Conservation (phyloP, 305 asterid species). For the Petunia hybrid region DNA sequence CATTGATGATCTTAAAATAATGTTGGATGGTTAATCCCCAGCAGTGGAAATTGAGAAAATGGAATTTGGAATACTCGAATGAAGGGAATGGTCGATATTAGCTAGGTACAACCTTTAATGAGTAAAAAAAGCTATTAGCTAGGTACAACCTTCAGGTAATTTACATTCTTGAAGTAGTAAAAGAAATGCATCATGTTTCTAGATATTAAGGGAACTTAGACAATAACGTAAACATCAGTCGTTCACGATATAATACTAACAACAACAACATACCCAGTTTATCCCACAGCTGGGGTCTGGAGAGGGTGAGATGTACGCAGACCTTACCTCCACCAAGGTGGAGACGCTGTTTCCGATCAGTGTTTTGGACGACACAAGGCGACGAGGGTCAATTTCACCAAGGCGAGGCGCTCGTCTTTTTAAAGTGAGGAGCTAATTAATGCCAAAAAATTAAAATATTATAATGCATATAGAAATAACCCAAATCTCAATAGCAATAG, state of each 20-base stretch:
- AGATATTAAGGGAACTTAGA: constrained; percentile 11
- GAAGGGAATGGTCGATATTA: constrained; percentile 21
- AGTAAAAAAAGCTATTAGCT: background rate
- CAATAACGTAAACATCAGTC: background rate
- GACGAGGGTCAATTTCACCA: no score
- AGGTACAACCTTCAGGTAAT: background rate
- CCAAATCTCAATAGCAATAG: no score
- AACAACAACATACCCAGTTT: background rate
- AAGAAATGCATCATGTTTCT: constrained; percentile 28
- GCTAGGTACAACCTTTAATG: background rate
- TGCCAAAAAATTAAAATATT: no score
- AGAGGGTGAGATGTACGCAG: no score
- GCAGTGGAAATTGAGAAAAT: background rate
- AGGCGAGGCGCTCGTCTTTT: no score
- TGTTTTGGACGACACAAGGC: no score
- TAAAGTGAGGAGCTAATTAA: no score
- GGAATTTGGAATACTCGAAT: constrained; percentile 16
- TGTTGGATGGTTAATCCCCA: background rate
- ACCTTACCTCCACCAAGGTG: no score
- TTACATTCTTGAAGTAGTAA: background rate
- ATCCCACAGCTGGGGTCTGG: no score
- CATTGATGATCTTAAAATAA: background rate
- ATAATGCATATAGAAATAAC: no score
- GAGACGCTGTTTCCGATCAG: no score
- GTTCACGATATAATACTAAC: background rate